Evolutionary conservation across 1,284 basidiomycete species (phyloP), one percentile per base, ranked within the genome.

Genomic region (Pseudozyma tsukubaensis): DNA sequence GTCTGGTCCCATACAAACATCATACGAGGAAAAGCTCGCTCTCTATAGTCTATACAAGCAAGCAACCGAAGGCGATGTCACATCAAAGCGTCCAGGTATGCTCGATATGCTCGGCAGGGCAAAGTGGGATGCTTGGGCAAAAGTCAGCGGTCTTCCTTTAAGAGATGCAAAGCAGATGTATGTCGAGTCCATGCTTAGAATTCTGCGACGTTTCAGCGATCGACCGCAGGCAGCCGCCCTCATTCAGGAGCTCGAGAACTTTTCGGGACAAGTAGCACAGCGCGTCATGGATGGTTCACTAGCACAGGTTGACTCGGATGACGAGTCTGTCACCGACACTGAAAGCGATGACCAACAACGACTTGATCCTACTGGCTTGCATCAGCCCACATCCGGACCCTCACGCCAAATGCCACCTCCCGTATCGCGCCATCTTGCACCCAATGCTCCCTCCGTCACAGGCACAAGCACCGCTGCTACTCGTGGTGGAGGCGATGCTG

Each of bases 101-200:
- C 93, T 91, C 87, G 94, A 98, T 84, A 92, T 97, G 90, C 87
- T 97, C 13, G 94, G 93, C 36, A 88, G 94, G 74, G 94, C 95
- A 18, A 97, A 97, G 86, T 97, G 94, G 94, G 94, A 96, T 86
- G 93, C 93, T 35, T 97, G 94, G 94, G 90, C 91, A 49, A 94
- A 94, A 81, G 92, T 95, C 82, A 91, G 90, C 76, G 93, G 94
- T 70, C 83, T 94, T 37, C 89, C 91, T 61, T 84, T 89, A 34
- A 89, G 88, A 62, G 92, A 95, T 82, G 94, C 94, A 1, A 97
- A 94, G 86, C 91, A 90, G 88, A 86, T 91, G 42, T 97, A 97
- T 85, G 92, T 96, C 4, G 92, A 94, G 70, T 92, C 92, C 14
- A 86, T 97, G 61, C 85, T 95, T 52, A 93, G 93, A 87, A 92